Evolutionary conservation across 2,329 filamentous ascomycete species (phyloP).

Genomic region (Raffaelea albimanens): DNA sequence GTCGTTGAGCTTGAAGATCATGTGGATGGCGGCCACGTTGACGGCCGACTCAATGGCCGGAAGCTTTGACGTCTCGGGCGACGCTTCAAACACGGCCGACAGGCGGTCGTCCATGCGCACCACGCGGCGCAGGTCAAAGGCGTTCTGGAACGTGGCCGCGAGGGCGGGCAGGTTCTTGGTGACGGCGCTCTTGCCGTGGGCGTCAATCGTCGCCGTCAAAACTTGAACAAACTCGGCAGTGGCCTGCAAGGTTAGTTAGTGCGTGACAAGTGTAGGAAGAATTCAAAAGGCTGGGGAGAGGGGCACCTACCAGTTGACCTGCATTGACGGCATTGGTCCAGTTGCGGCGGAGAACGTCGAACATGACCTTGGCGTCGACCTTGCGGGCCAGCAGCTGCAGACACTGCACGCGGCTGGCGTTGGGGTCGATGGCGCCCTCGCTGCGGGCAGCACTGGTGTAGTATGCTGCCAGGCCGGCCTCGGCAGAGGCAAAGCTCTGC

Average conservation of each 20-base stretch:
- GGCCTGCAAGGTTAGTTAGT: too few relatives aligned
- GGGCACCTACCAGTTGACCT: slow-evolving; percentile 49
- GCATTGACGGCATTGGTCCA: slow-evolving; percentile 56
- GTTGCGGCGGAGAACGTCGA: slow-evolving; percentile 62
- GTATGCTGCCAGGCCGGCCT: slow-evolving; percentile 33
- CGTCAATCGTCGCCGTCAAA: slow-evolving; percentile 62
- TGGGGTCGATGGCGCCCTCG: slow-evolving; percentile 47
- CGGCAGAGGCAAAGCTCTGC: slow-evolving; percentile 64
- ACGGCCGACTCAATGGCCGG: slow-evolving; percentile 53
- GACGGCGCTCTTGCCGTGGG: slow-evolving; percentile 69
- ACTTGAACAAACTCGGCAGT: slow-evolving; percentile 60
- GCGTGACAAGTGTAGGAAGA: neutral
- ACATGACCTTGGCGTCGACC: slow-evolving; percentile 66
- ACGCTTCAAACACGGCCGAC: slow-evolving; percentile 15
- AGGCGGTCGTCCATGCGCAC: slow-evolving; percentile 10
- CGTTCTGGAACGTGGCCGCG: slow-evolving; percentile 52
- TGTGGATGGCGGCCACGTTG: slow-evolving; percentile 68
- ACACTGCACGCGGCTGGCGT: slow-evolving; percentile 58
- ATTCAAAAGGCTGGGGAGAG: neutral
- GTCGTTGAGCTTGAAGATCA: slow-evolving; percentile 96
- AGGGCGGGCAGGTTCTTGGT: slow-evolving; percentile 63
- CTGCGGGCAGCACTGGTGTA: slow-evolving; percentile 22
- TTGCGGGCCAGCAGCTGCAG: slow-evolving; percentile 67
- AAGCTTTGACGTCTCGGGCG: slow-evolving; percentile 25
- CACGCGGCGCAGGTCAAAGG: slow-evolving; percentile 56